Base-by-base conservation (phyloP, 768 basidiomycete genomes). In the Rhizopogon sp. region DNA sequence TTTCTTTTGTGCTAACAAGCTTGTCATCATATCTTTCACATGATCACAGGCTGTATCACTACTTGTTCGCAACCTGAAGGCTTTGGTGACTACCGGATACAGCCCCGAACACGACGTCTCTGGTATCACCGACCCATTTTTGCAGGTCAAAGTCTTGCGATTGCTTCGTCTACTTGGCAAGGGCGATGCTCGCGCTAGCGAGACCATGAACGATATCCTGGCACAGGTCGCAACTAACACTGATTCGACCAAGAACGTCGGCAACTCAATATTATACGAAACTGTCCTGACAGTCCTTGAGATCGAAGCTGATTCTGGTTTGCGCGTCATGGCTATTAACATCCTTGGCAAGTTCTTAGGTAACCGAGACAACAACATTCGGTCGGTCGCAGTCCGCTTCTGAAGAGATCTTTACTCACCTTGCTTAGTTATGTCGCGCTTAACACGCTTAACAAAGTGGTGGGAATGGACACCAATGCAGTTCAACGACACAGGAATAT, bases 171-270 rank as follows among this genome's bases (percentile, higher is more conserved):
- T 97, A n/a, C 82, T 98, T 25, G 97, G 96, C 7, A 85, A 76
- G 63, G 88, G 87, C 0, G 92, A 97, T 64, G 80, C 76, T 50
- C 83, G 85, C 64, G 92, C 95, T 6, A 95, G 92, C 63, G 96
- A 98, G 65, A 81, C 84, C 8, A 98, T 99, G 96, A 98, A 98
- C 66, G 97, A 99, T 71, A 96, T 99, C 58, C 73, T 98, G 49
- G 96, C 96, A 7, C 96, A 97, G 79, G 95, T 99, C 35, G 97
- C 97, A n/a, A 98, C 97, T 2, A 99, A 98, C 69, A 99, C 97
- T 0, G 97, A 99, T 64, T 88, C 90, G 5, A 85, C 90, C 6
- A 99, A 99, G 74, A 99, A 98, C 64, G 97, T 98, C 61, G 97
- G 97, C 51, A 98, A 98, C 70, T 87, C 96, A 3, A 98, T 99